Evolutionary conservation across 805 yeast species (phyloP), one percentile per base, ranked within the genome.

Genomic region (Pichia exigua): DNA sequence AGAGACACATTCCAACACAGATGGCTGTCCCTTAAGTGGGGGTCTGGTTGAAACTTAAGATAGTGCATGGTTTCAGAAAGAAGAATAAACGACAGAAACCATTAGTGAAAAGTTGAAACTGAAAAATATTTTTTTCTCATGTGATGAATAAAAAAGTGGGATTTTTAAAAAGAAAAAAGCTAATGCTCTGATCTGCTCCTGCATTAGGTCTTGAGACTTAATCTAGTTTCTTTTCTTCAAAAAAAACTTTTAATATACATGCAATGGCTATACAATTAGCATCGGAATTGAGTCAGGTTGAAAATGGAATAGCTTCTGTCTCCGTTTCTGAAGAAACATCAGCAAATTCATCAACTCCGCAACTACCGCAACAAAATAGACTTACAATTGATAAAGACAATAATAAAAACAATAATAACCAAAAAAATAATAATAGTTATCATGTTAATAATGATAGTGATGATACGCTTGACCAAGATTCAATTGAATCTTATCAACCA

Each of bases 1-100:
- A 54, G 56, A 52, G 59, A 56, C 58, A 54, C 59, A 56, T 54
- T 51, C 56, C 54, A 35, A 35, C 39, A 35, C 39, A n/a, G 39
- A n/a, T 35, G 18, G 20, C 39, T 2, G 18, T 35, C 39, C 39
- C 39, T 35, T 4, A n/a, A 24, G n/a, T n/a, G 50, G 45, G 42
- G 45, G 48, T 44, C 51, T 28, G 18, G 47, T 27, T 30, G 53
- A 44, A 52, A 55, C 58, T 55, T 55, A 55, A 55, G 55, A 47
- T 44, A 42, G 58, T 52, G 57, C 57, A 28, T 47, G 43, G 51
- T 38, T 9, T 17, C n/a, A n/a, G n/a, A 26, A 22, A 9, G 18
- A 43, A 22, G 20, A 22, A 24, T 5, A 24, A 24, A 26, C n/a
- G 32, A 35, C 6, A 27, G n/a, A 28, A 39, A 20, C 4, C 6